Evolutionary conservation across 2,329 filamentous ascomycete genomes (phyloP), one percentile per base, ranked within the genome.

Genomic region (Karstenula rhodostoma): DNA sequence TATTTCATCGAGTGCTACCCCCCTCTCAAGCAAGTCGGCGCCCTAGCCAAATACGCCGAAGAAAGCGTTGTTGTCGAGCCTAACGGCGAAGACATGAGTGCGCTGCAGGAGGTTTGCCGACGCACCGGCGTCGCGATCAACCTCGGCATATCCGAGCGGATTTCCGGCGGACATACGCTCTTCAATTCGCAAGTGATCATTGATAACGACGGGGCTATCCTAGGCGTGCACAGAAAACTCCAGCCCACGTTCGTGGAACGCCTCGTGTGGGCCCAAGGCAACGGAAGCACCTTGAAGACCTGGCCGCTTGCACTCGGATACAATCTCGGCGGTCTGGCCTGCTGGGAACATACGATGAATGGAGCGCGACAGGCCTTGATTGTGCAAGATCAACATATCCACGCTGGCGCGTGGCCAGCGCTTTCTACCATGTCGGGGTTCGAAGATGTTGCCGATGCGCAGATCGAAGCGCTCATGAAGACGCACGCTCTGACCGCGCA

Each of bases 381-480:
- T 17, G 65, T 60, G 47, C 71, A 76, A 44, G 72, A 73, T 19
- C 72, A 78, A 51, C 73, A 77, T 35, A 74, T 80, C 73, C 71
- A 75, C 58, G 71, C 73, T 2, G 73, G 73, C 37, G 71, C 58
- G 67, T 84, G 76, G 73, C 78, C 57, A 70, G 83, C 57, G 61
- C 62, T 74, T n/a, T 72, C 71, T 0, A 74, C 70, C 8, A 73
- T 76, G 74, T 65, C 66, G 0, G 79, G 80, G 0, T 81, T 82
- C 46, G 79, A 82, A 58, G 66, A 61, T 0, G 74, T 77, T 6
- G 80, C 79, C 1, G 75, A 80, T 60, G 70, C 70, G n/a, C 79
- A 82, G 67, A 82, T 83, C 55, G 81, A 83, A 69, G 80, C 78
- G 5, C 62, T 82, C 37, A 82, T 82, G 80, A 82, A 82, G 68